Evolutionary conservation across 2,329 filamentous ascomycete species (phyloP).

Genomic region (Mollisiaceae sp.): DNA sequence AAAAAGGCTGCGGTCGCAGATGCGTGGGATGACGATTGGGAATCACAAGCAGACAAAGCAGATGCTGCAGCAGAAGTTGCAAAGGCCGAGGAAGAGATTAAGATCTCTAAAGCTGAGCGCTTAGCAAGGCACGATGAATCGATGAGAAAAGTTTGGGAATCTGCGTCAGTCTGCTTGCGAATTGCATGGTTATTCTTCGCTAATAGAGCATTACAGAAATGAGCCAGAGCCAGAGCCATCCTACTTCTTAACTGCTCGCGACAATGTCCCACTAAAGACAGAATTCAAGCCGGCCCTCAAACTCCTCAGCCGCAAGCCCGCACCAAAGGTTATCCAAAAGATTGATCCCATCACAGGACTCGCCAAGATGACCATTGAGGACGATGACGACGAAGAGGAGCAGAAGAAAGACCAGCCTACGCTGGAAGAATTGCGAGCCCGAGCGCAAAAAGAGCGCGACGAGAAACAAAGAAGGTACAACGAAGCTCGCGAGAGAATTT

Average conservation of each 20-base stretch:
- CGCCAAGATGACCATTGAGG: constrained; percentile 52
- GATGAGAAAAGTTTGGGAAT: constrained; percentile 87
- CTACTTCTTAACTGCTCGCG: constrained; percentile 73
- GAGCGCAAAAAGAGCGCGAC: constrained; percentile 79
- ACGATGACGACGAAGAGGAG: constrained; percentile 71
- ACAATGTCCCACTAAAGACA: constrained; percentile 66
- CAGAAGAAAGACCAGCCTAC: constrained; percentile 66
- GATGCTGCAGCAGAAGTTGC: constrained; percentile 35
- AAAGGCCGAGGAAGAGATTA: constrained; percentile 36
- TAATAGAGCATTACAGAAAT: background rate
- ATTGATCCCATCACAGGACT: constrained; percentile 59
- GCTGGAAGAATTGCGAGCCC: constrained; percentile 77
- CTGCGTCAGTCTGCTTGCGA: constrained; percentile 65
- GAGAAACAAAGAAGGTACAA: constrained; percentile 92
- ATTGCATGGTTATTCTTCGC: background rate
- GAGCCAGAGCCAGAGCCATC: constrained; percentile 66
- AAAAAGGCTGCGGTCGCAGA: constrained; percentile 62
- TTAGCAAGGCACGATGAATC: constrained; percentile 80
- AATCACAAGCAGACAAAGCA: constrained; percentile 70
- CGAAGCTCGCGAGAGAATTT: constrained; percentile 85
- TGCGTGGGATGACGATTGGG: constrained; percentile 93
- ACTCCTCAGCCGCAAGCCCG: constrained; percentile 82
- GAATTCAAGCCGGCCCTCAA: constrained; percentile 84
- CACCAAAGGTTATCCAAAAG: constrained; percentile 61
- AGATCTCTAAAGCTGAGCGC: constrained; percentile 74